Conservation (phyloP, 495 filamentous ascomycete species). For the Recurvomyces mirabilis region DNA sequence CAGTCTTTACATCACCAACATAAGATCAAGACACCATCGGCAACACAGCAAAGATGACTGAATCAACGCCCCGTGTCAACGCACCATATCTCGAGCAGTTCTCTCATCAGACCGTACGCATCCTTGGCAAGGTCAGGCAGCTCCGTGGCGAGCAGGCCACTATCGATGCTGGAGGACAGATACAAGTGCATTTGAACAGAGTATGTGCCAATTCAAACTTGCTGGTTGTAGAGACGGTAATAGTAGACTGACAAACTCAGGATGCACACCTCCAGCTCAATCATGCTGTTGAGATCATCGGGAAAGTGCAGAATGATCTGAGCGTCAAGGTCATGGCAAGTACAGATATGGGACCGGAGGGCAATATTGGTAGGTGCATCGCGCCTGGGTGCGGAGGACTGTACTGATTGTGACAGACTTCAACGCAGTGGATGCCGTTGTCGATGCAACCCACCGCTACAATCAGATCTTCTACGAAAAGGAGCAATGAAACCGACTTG, state of each 20-base stretch:
- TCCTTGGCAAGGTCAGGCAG: slow-evolving; percentile 74
- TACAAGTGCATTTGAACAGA: slow-evolving; percentile 61
- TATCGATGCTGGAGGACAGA: slow-evolving; percentile 61
- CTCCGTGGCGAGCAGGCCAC: slow-evolving; percentile 71
- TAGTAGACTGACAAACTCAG: slow-evolving; percentile 32
- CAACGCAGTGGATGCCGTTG: slow-evolving; percentile 65
- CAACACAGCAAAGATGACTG: slow-evolving; percentile 19
- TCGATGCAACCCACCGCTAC: slow-evolving; percentile 77
- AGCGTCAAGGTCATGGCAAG: slow-evolving; percentile 62
- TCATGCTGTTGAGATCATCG: slow-evolving; percentile 77
- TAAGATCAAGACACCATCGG: background rate
- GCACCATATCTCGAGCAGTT: slow-evolving; percentile 32
- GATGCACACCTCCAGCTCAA: slow-evolving; percentile 70
- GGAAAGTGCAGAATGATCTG: slow-evolving; percentile 76
- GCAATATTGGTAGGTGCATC: slow-evolving; percentile 43
- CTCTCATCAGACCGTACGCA: slow-evolving; percentile 51
- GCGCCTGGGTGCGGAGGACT: background rate
- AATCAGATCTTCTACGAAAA: slow-evolving; percentile 66
- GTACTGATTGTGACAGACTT: slow-evolving; percentile 47
- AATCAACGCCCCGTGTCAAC: slow-evolving; percentile 35
- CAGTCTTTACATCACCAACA: too few species aligned
- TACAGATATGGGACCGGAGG: slow-evolving; percentile 63
- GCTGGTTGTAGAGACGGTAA: too few species aligned
- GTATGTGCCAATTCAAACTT: slow-evolving; percentile 36
- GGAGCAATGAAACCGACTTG: slow-evolving; percentile 22